Base-by-base conservation (phyloP, 768 basidiomycete genomes). In the Tricholoma flavovirens region DNA sequence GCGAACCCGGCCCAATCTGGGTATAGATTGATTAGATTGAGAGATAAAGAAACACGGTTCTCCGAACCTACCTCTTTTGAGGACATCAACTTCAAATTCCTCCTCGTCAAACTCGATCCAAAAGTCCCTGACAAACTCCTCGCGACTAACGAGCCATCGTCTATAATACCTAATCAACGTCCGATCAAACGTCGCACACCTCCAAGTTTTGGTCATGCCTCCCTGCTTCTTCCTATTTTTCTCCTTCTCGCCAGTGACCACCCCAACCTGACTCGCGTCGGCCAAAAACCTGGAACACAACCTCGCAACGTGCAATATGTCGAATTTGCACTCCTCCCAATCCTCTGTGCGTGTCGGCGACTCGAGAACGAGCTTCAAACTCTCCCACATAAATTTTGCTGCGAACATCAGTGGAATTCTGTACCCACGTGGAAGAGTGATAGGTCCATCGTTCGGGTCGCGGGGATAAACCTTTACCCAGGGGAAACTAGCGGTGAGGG, bases 321-420 rank as follows among this genome's bases (percentile, higher is more conserved):
- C 75, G 54, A 71, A 76, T 46, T 70, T 73, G 55, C 71, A 72
- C 29, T 70, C 66, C 0, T 69, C 65, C 78, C 78, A 79, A 55
- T 79, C 77, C 35, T 62, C 60, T 21, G 67, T 62, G 3, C 69
- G 66, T 21, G 67, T 61, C 22, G 56, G 56, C 4, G 73, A 70
- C 5, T 71, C 72, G 51, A 77, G 57, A 10, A 78, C 75, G 26
- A 79, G 69, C 54, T 69, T 59, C 3, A 78, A 59, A 11, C 69
- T 71, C 56, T 73, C 73, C 76, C 76, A 79, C 52, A 71, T 70
- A 56, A 75, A 78, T 53, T 73, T 73, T 35, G 74, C 74, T 19
- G 74, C 68, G 62, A 77, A 79, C 69, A 79, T 70, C 15, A 79
- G 61, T 0, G 78, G 77, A 15, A 77, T 61, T 1, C 78, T 67